A percentile compares a stretch with the other conserved stretches of the same genome.
Conservation (phyloP, 2,329 filamentous ascomycete genomes). For the Epichloe hybrida region DNA sequence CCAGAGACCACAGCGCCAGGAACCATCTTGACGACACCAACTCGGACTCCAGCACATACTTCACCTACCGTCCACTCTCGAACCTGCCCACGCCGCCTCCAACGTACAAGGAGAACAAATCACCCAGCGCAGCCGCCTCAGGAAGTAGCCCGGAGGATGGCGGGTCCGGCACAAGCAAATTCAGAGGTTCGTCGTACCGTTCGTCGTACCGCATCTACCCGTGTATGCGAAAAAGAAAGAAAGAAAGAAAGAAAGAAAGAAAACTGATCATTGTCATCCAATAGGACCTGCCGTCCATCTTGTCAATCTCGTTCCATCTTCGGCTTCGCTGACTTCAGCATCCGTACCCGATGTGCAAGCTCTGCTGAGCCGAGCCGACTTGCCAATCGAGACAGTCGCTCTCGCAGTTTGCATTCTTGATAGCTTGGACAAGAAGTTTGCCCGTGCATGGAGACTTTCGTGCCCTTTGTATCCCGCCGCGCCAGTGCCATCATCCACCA, state of each 20-base stretch:
- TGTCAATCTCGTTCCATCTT: constrained; percentile 50
- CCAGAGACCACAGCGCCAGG: constrained; percentile 5
- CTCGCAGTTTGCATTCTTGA: constrained; percentile 55
- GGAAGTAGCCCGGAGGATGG: constrained; percentile 27
- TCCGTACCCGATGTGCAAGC: constrained; percentile 47
- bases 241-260: no score
- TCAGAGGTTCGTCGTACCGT: constrained; percentile 25
- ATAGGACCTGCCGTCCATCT: constrained; percentile 52
- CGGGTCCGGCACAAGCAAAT: constrained; percentile 26
- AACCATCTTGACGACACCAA: no score
- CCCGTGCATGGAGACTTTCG: constrained; percentile 45
- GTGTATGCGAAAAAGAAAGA: no score
- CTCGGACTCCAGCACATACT: constrained; percentile 33
- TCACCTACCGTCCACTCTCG: constrained; percentile 54
- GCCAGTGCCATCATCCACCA: constrained; percentile 10
- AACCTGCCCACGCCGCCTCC: constrained; percentile 54
- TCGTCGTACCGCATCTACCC: constrained; percentile 8
- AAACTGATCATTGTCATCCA: background rate
- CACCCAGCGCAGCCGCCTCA: constrained; percentile 18
- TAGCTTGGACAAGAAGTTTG: constrained; percentile 48
- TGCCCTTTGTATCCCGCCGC: constrained; percentile 33
- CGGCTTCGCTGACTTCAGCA: constrained; percentile 44
- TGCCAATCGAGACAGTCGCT: constrained; percentile 48
- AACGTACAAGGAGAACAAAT: constrained; percentile 33
- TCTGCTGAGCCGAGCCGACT: constrained; percentile 42